Conservation (phyloP, 2,329 filamentous ascomycete species). For the Xylaria sp. region DNA sequence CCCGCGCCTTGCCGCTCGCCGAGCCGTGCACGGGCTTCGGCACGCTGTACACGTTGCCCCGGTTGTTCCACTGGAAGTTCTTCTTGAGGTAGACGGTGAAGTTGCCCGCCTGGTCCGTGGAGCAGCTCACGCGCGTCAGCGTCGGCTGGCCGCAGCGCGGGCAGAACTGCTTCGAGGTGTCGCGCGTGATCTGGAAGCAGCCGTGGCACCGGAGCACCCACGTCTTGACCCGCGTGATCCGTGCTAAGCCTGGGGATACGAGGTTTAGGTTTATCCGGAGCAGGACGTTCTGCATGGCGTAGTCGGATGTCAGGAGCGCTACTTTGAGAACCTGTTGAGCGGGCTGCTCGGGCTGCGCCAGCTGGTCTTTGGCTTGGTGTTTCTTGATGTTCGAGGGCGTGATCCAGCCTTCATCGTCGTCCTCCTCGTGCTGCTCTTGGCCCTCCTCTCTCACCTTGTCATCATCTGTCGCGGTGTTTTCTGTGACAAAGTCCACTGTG, state of each 20-base stretch:
- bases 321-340: conserved; percentile 78
- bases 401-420: conserved; percentile 81
- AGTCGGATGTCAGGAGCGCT: conserved; percentile 94
- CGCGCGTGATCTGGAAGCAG: conserved; percentile 85
- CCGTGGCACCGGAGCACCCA: conserved; percentile 94
- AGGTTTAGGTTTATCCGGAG: conserved; percentile 95
- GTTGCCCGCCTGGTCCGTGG: conserved; percentile 80
- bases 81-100: conserved; percentile 90
- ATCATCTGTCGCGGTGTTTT: conserved; percentile 28
- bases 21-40: conserved; percentile 89
- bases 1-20: conserved; percentile 78
- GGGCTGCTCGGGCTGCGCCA: conserved; percentile 59
- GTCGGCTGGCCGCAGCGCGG: conserved; percentile 89
- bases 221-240: conserved; percentile 86
- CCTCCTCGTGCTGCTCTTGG: conserved; percentile 59
- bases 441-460: conserved; percentile 27
- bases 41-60: conserved; percentile 91
- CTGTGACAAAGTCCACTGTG: conserved; percentile 35
- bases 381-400: conserved; percentile 92
- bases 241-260: conserved; percentile 79
- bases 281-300: conserved; percentile 96
- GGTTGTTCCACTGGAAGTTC: conserved; percentile 96
- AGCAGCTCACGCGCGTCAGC: conserved; percentile 85
- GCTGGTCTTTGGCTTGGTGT: conserved; percentile 75
- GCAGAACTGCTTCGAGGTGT: conserved; percentile 93